A percentile compares a stretch with the other conserved stretches of the same genome.
phyloP scores from a whole-genome alignment of 306 rosid genomes.

The Casuarina equisetifolia region DNA sequence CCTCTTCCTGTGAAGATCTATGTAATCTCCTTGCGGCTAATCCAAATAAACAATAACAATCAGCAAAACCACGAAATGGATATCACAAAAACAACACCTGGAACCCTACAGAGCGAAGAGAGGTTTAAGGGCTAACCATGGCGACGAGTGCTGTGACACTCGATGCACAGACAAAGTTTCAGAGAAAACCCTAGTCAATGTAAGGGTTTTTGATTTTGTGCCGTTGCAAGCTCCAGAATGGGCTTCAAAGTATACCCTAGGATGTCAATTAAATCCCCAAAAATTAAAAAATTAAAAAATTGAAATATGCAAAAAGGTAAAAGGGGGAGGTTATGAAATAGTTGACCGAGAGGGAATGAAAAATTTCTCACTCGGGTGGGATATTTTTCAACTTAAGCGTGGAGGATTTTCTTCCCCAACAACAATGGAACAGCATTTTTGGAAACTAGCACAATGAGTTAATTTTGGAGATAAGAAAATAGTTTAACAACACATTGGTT shows the following conservation, averaged over 20 bases:
- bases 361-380: too few relatives aligned
- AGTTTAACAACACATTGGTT: too few relatives aligned
- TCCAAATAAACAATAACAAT: conserved; percentile 1
- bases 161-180: neutral
- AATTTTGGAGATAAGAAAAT: too few relatives aligned
- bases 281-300: too few relatives aligned
- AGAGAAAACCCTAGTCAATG: neutral
- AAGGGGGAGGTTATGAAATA: too few relatives aligned
- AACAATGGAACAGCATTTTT: too few relatives aligned
- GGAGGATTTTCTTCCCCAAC: too few relatives aligned
- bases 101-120: neutral
- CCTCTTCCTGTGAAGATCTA: conserved; percentile 83
- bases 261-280: too few relatives aligned
- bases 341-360: too few relatives aligned
- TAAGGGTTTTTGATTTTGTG: neutral
- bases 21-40: conserved; percentile 98
- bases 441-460: too few relatives aligned
- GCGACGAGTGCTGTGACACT: neutral
- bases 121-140: conserved; percentile 31
- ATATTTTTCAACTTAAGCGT: too few relatives aligned
- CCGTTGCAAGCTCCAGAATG: neutral
- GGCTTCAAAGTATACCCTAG: neutral
- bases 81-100: neutral
- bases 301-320: too few relatives aligned
- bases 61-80: neutral